A percentile compares a stretch with the other conserved stretches of the same genome.
phyloP scores from a whole-genome alignment of 306 rosid genomes.

The Pyrus communis region DNA sequence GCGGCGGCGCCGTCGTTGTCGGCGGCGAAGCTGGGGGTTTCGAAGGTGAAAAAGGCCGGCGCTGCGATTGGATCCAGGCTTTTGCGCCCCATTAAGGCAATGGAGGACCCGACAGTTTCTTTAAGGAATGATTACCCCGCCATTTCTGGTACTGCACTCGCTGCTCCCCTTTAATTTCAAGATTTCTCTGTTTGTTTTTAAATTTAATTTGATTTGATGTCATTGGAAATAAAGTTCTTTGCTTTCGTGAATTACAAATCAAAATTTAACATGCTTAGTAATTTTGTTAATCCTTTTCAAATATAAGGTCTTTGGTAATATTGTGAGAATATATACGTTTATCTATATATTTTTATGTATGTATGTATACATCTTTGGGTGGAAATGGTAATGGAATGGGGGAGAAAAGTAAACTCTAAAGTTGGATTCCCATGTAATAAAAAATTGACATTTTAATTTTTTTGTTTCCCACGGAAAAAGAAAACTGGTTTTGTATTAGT shows the following conservation, averaged over 20 bases:
- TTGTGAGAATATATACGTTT: no score
- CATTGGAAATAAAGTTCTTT: neutral
- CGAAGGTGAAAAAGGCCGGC: slow-evolving; percentile 11
- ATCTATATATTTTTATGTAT: no score
- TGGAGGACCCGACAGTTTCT: neutral
- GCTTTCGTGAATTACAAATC: no score
- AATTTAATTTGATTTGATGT: neutral
- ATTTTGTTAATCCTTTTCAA: no score
- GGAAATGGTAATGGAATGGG: neutral
- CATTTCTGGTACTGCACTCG: slow-evolving; percentile 36
- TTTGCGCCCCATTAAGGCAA: slow-evolving; percentile 37
- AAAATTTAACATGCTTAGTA: no score
- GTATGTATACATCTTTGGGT: no score
- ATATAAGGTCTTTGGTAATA: no score
- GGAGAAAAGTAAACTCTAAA: neutral
- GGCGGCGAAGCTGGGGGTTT: slow-evolving; percentile 26
- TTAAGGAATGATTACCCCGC: slow-evolving; percentile 13
- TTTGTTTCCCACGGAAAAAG: neutral
- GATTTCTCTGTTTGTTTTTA: neutral
- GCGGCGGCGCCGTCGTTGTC: neutral
- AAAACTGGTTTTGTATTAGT: neutral
- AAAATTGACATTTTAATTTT: neutral
- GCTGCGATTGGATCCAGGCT: slow-evolving; percentile 40
- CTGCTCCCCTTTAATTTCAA: neutral
- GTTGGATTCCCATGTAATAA: neutral